Evolutionary conservation across 352 stramenopile species (phyloP).

Genomic region (Pythium myriotylum): DNA sequence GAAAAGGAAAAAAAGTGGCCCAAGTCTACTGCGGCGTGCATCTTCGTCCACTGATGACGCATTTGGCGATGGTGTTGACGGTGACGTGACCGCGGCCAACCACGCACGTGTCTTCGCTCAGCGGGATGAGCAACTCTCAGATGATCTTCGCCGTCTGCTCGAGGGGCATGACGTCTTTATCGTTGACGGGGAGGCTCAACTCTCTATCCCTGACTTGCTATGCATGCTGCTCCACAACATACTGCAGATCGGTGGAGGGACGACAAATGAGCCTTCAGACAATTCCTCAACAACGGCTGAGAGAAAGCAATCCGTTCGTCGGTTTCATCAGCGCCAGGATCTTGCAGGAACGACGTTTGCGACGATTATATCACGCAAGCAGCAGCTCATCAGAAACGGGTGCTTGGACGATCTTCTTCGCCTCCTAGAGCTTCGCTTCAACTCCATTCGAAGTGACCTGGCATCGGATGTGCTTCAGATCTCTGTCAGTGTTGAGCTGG

Average conservation of each 20-base stretch:
- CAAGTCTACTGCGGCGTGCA: neutral
- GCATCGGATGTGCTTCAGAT: neutral
- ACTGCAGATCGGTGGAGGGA: constrained; percentile 39
- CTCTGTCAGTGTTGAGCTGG: constrained; percentile 21
- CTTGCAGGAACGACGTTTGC: constrained; percentile 31
- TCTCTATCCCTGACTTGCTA: constrained; percentile 36
- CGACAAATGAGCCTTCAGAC: neutral
- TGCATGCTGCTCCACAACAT: constrained; percentile 46
- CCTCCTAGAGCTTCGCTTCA: constrained; percentile 19
- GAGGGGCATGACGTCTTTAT: constrained; percentile 35
- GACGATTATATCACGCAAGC: constrained; percentile 37
- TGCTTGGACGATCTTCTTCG: constrained; percentile 36
- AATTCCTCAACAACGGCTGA: neutral
- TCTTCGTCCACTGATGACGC: neutral
- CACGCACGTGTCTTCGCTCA: neutral
- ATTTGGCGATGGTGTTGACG: neutral
- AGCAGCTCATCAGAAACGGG: constrained; percentile 42
- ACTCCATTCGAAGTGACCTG: constrained; percentile 7
- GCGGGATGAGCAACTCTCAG: constrained; percentile 20
- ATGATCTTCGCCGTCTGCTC: constrained; percentile 33
- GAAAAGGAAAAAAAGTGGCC: constrained; percentile 47
- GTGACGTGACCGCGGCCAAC: neutral
- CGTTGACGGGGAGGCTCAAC: constrained; percentile 33
- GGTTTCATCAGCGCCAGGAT: constrained; percentile 14
- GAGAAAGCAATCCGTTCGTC: constrained; percentile 6